Evolutionary conservation across 306 rosid species (phyloP), one percentile per base, ranked within the genome.

Genomic region (Rosa rugosa): DNA sequence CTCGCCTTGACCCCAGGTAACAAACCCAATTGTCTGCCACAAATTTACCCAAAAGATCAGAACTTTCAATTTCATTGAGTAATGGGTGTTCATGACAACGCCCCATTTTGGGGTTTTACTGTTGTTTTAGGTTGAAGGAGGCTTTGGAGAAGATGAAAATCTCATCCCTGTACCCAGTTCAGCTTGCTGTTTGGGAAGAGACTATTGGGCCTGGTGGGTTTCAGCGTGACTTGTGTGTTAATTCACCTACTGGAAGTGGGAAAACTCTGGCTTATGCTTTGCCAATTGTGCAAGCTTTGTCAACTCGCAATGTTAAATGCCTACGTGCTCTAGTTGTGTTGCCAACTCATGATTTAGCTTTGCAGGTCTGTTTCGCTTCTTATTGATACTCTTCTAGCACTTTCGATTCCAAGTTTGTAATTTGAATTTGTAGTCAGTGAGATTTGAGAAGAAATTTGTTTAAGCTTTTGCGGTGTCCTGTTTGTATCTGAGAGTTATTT

Each of bases 201-300:
- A 88, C 91, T 0, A 74, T 95, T 49, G 97, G 99, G 6, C 97
- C 97, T 8, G 97, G 97, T 50, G 84, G 83, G n/a, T 94, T 92
- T 44, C 87, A 87, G 42, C 91, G 99, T 44, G 99, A 95, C 75
- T 66, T 95, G 25, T 95, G 98, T 77, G 80, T 95, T 64, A 92
- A 95, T 77, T 95, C 98, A 4, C 98, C 99, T 17, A 95, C 99
- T 11, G 97, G 99, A 40, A 95, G 98, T 62, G 99, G 99, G 36
- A 91, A 95, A 83, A 95, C 98, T 73, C 71, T 95, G 65, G 90
- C 97, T 60, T 95, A 92, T 79, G 99, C 99, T 27, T 85, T 95
- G 81, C 99, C 99, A 6, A 91, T 95, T 25, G 98, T 91, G 60
- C 99, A 95, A 79, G 79, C 77, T 75, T 80, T 91, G 31, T 88